These are phyloP conservation scores for Liriodendron chinense DNA, from an alignment of 164 flowering plant species.

Conservation along the genomic window DNA sequence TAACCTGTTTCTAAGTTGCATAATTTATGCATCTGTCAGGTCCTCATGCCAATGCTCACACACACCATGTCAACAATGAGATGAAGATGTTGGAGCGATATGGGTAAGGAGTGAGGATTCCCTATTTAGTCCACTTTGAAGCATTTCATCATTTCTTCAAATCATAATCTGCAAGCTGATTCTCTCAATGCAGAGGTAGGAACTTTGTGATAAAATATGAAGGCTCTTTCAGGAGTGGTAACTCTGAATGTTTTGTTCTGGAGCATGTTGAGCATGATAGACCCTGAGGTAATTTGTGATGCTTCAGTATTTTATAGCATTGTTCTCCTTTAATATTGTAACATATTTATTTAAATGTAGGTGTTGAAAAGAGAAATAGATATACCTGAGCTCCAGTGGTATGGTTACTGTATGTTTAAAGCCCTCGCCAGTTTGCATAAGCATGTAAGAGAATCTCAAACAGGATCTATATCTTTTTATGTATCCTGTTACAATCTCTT, in stretches of 20 bases:
- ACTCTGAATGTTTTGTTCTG: constrained; percentile 68
- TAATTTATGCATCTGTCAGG: constrained; percentile 32
- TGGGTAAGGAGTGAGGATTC: constrained; percentile 51
- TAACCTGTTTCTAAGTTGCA: not conserved
- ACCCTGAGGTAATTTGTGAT: constrained; percentile 75
- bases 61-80: constrained; percentile 64
- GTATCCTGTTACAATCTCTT: not conserved
- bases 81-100: constrained; percentile 75
- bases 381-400: constrained; percentile 72
- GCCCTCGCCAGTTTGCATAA: constrained; percentile 86
- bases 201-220: constrained; percentile 75
- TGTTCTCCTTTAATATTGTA: not conserved
- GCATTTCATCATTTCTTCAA: not conserved
- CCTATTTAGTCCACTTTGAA: not conserved
- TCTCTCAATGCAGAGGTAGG: constrained; percentile 54
- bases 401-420: constrained; percentile 89
- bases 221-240: constrained; percentile 63
- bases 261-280: constrained; percentile 92
- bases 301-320: not conserved
- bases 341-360: constrained; percentile 29
- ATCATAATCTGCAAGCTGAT: not conserved
- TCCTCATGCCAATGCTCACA: constrained; percentile 72
- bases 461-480: constrained; percentile 1
- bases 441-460: constrained; percentile 46
- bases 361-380: constrained; percentile 78